Evolutionary conservation across 1,139 yeast species (phyloP).

Genomic region (Candida freyschussii): DNA sequence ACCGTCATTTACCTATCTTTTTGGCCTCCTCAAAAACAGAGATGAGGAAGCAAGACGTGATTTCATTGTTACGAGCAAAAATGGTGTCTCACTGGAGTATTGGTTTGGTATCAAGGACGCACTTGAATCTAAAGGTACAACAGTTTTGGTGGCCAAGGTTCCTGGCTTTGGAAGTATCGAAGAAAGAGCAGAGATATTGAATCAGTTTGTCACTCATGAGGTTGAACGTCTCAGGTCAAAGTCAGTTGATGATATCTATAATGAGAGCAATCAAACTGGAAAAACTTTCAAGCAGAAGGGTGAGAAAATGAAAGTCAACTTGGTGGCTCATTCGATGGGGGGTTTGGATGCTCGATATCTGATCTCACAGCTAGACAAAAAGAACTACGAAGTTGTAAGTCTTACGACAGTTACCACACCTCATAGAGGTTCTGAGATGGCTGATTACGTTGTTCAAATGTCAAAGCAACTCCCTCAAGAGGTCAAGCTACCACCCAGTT

Average conservation of each 20-base stretch:
- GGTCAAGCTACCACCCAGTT: slow-evolving; percentile 38
- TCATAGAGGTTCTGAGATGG: slow-evolving; percentile 81
- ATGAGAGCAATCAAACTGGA: slow-evolving; percentile 19
- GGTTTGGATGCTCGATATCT: slow-evolving; percentile 81
- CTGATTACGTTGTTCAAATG: slow-evolving; percentile 55
- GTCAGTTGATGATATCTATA: slow-evolving; percentile 32
- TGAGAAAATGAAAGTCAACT: slow-evolving; percentile 48
- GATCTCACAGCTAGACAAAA: slow-evolving; percentile 46
- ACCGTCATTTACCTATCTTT: slow-evolving; percentile 33
- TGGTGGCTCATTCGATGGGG: slow-evolving; percentile 94
- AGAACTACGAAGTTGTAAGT: slow-evolving; percentile 55
- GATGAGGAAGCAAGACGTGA: slow-evolving; percentile 22
- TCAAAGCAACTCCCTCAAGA: slow-evolving; percentile 11
- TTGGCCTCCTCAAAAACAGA: slow-evolving; percentile 25
- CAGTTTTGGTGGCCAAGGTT: slow-evolving; percentile 68
- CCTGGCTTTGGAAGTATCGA: slow-evolving; percentile 79
- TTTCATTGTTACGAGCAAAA: slow-evolving; percentile 22
- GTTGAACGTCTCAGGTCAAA: slow-evolving; percentile 33
- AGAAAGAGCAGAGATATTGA: slow-evolving; percentile 58
- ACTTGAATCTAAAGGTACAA: slow-evolving; percentile 56
- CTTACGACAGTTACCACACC: slow-evolving; percentile 86
- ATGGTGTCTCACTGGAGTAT: slow-evolving; percentile 53
- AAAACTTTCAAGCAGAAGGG: slow-evolving; percentile 20
- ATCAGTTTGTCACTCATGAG: slow-evolving; percentile 45
- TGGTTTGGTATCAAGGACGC: slow-evolving; percentile 77